Evolutionary conservation across 2,329 filamentous ascomycete genomes (phyloP).

Genomic region (Penicillium sp.): DNA sequence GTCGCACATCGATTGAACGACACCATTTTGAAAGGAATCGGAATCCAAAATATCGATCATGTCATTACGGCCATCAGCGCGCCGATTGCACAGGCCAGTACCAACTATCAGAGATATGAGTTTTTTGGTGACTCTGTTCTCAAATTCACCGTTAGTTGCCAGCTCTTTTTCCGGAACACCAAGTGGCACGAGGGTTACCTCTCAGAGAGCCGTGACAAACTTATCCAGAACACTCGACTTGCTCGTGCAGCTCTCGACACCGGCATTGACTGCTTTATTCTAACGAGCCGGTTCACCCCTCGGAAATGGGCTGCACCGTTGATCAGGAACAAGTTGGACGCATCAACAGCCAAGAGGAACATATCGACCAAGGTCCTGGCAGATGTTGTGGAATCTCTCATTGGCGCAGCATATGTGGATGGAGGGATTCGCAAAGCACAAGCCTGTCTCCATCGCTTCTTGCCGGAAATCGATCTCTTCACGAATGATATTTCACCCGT

Average conservation of each 20-base stretch:
- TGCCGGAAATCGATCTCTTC: conserved; percentile 53
- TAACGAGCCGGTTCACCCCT: conserved; percentile 65
- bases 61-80: conserved; percentile 70
- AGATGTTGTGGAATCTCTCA: conserved; percentile 81
- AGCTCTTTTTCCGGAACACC: conserved; percentile 60
- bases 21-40: conserved; percentile 54
- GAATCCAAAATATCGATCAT: conserved; percentile 54
- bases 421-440: conserved; percentile 65
- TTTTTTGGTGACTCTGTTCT: conserved; percentile 83
- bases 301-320: conserved; percentile 70
- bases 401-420: conserved; percentile 71
- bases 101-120: conserved; percentile 80
- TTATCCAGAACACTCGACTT: conserved; percentile 75
- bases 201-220: conserved; percentile 62
- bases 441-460: conserved; percentile 63
- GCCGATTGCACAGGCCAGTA: conserved; percentile 56
- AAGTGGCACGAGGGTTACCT: conserved; percentile 76
- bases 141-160: conserved; percentile 69
- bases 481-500: conserved; percentile 8
- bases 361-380: conserved; percentile 78
- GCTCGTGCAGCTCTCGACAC: conserved; percentile 60
- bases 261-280: conserved; percentile 70
- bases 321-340: conserved; percentile 40
- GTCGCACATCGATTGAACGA: conserved; percentile 60
- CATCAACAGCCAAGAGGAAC: conserved; percentile 28